Conservation (phyloP, 1,284 basidiomycete species). For the Hymenochaete sp. region DNA sequence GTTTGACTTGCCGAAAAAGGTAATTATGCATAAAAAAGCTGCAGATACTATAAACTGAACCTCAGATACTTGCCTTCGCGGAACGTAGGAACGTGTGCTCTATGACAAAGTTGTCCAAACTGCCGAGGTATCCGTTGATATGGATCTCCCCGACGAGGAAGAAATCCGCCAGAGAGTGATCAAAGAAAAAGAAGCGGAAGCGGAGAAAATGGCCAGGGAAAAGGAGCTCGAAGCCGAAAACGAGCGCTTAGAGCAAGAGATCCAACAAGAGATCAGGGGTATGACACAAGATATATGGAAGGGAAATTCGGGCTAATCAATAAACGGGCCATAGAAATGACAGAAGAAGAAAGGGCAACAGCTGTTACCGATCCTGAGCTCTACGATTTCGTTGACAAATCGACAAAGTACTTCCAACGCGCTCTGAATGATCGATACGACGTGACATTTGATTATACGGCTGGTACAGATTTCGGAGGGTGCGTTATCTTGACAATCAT, state of each 20-base stretch:
- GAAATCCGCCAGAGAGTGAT: conserved; percentile 66
- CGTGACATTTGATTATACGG: conserved; percentile 91
- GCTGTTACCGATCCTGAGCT: conserved; percentile 86
- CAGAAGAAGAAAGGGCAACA: conserved; percentile 73
- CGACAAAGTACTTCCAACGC: conserved; percentile 91
- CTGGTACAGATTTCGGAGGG: conserved; percentile 70
- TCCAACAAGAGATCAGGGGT: conserved; percentile 78
- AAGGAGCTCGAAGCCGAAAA: conserved; percentile 77
- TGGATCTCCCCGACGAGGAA: conserved; percentile 48
- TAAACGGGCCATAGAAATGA: conserved; percentile 50
- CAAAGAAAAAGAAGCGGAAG: conserved; percentile 57
- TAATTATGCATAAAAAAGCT: conserved; percentile 22
- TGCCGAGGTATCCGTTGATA: conserved; percentile 44
- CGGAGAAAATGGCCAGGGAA: conserved; percentile 62
- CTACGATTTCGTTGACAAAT: conserved; percentile 87
- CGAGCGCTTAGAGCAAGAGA: conserved; percentile 67
- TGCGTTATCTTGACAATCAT: conserved; percentile 28
- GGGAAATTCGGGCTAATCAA: neutral
- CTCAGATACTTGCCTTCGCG: neutral
- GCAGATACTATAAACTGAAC: conserved; percentile 13
- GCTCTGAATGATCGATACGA: conserved; percentile 97
- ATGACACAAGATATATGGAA: neutral
- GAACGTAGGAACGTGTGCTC: conserved; percentile 69
- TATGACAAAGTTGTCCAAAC: conserved; percentile 96
- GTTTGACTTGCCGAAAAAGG: conserved; percentile 84